A percentile compares a stretch with the other conserved stretches of the same genome.
Evolutionary conservation across 169 alveolate species (phyloP).

Genomic region (Ichthyophthirius multifiliis): DNA sequence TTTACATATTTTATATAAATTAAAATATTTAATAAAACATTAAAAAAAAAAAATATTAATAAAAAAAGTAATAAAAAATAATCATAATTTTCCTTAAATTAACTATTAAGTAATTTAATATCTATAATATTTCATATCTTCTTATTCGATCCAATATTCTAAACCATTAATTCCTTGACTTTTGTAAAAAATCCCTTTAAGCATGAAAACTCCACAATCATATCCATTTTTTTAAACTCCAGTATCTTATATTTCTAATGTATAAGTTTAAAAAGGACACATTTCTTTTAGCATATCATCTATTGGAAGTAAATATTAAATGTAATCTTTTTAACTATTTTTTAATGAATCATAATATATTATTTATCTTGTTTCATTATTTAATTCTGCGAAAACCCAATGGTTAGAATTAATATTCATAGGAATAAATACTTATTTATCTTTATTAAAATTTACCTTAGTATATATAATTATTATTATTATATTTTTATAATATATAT

Average conservation of each 20-base stretch:
- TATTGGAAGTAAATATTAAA: neutral
- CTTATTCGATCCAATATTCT: neutral
- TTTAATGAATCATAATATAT: neutral
- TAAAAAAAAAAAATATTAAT: too few relatives aligned
- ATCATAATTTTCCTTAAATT: neutral
- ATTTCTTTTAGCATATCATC: neutral
- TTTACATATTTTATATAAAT: too few relatives aligned
- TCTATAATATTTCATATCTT: neutral
- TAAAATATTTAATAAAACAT: too few relatives aligned
- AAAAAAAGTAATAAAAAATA: too few relatives aligned
- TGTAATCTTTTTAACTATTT: neutral
- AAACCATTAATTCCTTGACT: neutral
- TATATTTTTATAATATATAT: too few relatives aligned
- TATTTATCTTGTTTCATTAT: neutral
- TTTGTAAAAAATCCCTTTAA: neutral
- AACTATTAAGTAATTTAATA: neutral
- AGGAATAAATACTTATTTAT: neutral
- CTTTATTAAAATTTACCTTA: neutral
- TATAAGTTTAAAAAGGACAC: too few relatives aligned
- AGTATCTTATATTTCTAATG: neutral
- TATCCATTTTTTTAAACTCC: neutral
- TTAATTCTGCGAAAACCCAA: neutral
- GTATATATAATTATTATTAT: neutral
- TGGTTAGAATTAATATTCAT: neutral
- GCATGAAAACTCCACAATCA: conserved; percentile 5